Base-by-base conservation (phyloP, 495 filamentous ascomycete genomes). In the Polyplosphaeria fusca region DNA sequence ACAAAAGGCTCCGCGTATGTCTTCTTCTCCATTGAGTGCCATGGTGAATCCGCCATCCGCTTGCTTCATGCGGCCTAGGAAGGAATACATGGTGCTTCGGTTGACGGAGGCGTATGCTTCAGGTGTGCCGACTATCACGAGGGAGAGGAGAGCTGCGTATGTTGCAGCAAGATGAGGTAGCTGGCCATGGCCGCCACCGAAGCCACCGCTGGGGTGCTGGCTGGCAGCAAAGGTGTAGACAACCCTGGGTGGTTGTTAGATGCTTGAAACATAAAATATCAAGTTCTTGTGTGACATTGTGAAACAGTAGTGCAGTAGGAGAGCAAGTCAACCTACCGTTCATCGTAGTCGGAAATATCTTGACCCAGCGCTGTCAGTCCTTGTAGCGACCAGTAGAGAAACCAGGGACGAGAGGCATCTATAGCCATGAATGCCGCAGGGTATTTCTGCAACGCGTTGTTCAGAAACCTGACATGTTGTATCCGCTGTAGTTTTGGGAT, bases 171-270 rank as follows among this genome's bases (percentile, higher is more conserved):
- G 73, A 71, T 98, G 93, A 12, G 89, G 89, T 55, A 79, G 76
- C 68, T 97, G 94, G 38, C 91, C 87, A 70, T 87, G 84, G n/a
- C 93, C 91, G 43, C 93, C 93, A 23, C 93, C 94, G 71, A 96
- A 96, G 5, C 93, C 93, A 5, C 93, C 93, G 14, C 75, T 78
- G 25, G 75, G 66, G 68, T 97, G 93, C 71, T 96, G 94, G 69
- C 91, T 84, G 11, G 87, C 78, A 25, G 76, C 75, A 19, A 93
- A 81, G 0, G 90, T 93, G 38, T 80, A 72, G 16, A 85, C 76
- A 5, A 95, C 74, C 22, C 84, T 85, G 28, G 12, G 12, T 1
- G 12, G 22, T 2, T 43, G 32, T 47, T 37, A 35, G 51, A 4
- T 23, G n/a, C 7, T 35, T 35, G 30, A 35, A 14, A 35, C 14